Evolutionary conservation across 257 asterid species (phyloP).

Genomic region (Solanum chiquidenum): DNA sequence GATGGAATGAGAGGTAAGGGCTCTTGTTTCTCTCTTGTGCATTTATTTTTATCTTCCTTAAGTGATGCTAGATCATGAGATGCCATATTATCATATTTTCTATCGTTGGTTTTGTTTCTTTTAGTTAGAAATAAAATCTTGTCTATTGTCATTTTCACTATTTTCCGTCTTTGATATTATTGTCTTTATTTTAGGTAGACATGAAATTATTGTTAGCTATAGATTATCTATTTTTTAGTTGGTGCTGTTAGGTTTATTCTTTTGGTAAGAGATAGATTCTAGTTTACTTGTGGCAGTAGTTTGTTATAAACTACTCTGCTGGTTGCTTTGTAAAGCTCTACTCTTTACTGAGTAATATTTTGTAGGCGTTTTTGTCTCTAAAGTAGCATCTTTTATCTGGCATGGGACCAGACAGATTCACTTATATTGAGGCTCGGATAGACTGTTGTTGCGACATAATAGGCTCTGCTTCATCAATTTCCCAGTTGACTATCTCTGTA

Average conservation of each 20-base stretch:
- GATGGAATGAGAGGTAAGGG: constrained; percentile 64
- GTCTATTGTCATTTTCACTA: neutral
- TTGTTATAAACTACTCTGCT: neutral
- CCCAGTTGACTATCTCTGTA: no score
- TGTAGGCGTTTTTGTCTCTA: neutral
- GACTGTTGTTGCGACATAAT: neutral
- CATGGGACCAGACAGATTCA: neutral
- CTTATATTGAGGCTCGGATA: neutral
- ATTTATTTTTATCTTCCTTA: neutral
- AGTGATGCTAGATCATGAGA: neutral
- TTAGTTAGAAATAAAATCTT: neutral
- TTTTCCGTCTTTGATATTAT: neutral
- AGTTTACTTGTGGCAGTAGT: neutral
- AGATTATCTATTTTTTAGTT: neutral
- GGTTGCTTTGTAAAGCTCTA: neutral
- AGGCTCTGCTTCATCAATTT: no score
- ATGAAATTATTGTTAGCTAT: neutral
- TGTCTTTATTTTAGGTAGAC: neutral
- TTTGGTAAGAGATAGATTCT: neutral
- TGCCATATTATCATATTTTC: neutral
- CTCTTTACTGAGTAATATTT: neutral
- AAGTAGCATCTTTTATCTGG: neutral
- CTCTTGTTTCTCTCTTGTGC: neutral
- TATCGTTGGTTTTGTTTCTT: neutral
- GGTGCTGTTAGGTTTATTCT: neutral